Conservation (phyloP, 2,329 filamentous ascomycete species). For the Colletotrichum sp. region DNA sequence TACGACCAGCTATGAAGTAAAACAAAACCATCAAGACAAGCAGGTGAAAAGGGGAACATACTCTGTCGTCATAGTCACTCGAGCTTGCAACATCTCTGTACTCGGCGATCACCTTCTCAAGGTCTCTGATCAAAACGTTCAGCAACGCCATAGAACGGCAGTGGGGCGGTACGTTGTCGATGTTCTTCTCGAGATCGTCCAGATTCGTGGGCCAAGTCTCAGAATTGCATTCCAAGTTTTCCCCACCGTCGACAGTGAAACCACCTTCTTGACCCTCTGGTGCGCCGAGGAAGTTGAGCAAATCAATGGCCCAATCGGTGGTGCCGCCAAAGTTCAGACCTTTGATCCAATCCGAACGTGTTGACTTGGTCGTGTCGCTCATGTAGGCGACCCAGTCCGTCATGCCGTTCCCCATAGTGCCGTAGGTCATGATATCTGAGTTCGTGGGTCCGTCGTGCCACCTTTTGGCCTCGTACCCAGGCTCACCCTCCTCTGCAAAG, state of each 20-base stretch:
- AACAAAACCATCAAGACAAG: neutral
- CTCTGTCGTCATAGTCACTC: neutral
- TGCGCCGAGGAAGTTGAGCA: conserved; percentile 7
- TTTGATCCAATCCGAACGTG: neutral
- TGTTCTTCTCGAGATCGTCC: neutral
- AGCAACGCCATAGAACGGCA: neutral
- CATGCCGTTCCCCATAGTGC: conserved; percentile 10
- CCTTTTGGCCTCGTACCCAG: neutral
- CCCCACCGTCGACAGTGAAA: neutral
- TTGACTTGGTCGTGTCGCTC: conserved; percentile 13
- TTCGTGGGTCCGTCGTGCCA: conserved; percentile 19
- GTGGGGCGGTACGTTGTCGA: neutral
- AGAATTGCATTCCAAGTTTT: neutral
- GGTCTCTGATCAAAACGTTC: neutral
- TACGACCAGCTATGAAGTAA: neutral
- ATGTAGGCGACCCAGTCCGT: conserved; percentile 26
- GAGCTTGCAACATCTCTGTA: neutral
- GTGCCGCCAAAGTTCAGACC: conserved; percentile 20
- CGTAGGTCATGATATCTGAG: conserved; percentile 26
- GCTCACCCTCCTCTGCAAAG: neutral
- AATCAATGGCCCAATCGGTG: conserved; percentile 25
- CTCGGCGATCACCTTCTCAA: neutral
- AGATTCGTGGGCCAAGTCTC: neutral
- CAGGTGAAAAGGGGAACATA: neutral
- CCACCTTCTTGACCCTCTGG: neutral